phyloP scores from a whole-genome alignment of 345 rosid species.

The Arabis alpina region DNA sequence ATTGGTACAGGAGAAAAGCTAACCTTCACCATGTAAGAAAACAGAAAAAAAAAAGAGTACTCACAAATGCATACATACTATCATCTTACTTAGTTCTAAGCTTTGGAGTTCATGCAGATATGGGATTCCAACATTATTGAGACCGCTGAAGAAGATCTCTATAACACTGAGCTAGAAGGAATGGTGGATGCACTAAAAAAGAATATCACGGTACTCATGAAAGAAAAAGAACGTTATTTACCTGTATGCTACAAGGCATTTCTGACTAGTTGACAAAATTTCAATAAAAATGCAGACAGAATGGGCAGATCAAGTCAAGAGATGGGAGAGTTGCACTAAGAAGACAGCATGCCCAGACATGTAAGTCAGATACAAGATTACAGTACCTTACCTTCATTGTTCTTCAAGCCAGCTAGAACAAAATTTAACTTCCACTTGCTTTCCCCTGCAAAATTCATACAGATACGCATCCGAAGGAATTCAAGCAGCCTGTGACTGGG shows the following conservation, averaged over 20 bases:
- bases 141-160: constrained; percentile 66
- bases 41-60: neutral
- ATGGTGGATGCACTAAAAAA: constrained; percentile 64
- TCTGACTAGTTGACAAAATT: constrained; percentile 12
- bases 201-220: constrained; percentile 64
- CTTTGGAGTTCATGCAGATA: constrained; percentile 51
- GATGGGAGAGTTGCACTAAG: constrained; percentile 74
- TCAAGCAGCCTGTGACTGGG: constrained; percentile 87
- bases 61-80: neutral
- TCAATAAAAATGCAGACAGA: constrained; percentile 51
- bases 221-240: constrained; percentile 1
- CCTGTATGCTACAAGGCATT: neutral
- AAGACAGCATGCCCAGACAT: constrained; percentile 69
- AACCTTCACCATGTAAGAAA: constrained; percentile 81
- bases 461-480: constrained; percentile 90
- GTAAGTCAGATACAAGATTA: constrained; percentile 47
- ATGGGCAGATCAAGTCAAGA: constrained; percentile 63
- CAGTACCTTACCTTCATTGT: constrained; percentile 23
- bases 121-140: constrained; percentile 79
- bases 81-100: constrained; percentile 1
- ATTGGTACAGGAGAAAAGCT: constrained; percentile 78
- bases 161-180: constrained; percentile 52
- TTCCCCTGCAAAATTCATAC: constrained; percentile 8
- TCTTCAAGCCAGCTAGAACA: constrained; percentile 9
- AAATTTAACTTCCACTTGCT: constrained; percentile 5